A percentile compares a stretch with the other conserved stretches of the same genome.
Evolutionary conservation across 164 flowering plant species (phyloP).

Genomic region (Berberis vulgaris): DNA sequence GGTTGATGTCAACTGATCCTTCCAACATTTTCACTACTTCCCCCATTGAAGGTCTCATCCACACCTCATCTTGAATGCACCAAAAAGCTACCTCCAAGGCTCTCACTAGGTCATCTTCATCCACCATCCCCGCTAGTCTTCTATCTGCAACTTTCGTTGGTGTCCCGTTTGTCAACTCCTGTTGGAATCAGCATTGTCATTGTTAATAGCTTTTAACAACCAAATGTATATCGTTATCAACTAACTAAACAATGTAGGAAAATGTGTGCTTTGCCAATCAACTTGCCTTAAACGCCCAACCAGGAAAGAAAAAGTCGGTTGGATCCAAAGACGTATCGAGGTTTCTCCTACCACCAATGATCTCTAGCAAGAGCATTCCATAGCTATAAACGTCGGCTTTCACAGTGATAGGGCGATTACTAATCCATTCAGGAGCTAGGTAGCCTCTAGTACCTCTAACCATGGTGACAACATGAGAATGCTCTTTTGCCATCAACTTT

Average conservation of each 20-base stretch:
- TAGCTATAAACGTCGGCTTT: constrained; percentile 94
- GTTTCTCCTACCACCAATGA: constrained; percentile 86
- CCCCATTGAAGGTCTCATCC: constrained; percentile 85
- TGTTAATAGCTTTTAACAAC: neutral
- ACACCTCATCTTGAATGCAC: constrained; percentile 92
- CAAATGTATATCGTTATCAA: no score
- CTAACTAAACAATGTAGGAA: neutral
- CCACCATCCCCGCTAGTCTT: constrained; percentile 40
- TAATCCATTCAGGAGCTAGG: constrained; percentile 94
- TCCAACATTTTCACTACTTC: constrained; percentile 90
- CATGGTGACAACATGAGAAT: constrained; percentile 88
- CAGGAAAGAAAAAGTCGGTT: constrained; percentile 78
- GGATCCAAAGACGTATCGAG: constrained; percentile 76
- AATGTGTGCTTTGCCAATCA: neutral
- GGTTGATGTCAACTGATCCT: constrained; percentile 52
- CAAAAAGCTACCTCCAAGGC: constrained; percentile 74
- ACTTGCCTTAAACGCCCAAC: constrained; percentile 84
- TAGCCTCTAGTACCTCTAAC: constrained; percentile 92
- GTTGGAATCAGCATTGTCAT: neutral
- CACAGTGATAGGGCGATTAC: constrained; percentile 84
- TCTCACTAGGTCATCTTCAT: constrained; percentile 55
- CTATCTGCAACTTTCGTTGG: constrained; percentile 48
- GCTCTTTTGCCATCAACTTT: constrained; percentile 88
- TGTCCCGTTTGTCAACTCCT: constrained; percentile 68
- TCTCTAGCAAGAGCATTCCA: constrained; percentile 94